phyloP scores from a whole-genome alignment of 129 eudicot species.

The Escallonia herrerae region DNA sequence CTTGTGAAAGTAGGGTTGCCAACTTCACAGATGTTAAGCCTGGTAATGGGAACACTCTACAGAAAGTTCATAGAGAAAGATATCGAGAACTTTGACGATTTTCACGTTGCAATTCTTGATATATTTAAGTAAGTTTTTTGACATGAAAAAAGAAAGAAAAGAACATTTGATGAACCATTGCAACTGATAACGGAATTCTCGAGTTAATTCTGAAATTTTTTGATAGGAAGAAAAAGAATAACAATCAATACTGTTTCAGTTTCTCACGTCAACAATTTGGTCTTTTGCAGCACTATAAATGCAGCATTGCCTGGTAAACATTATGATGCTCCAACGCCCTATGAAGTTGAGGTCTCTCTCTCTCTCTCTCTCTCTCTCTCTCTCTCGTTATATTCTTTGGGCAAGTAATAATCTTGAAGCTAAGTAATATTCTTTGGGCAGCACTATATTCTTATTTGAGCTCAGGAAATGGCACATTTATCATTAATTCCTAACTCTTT shows the following conservation, averaged over 20 bases:
- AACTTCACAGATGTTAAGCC: constrained; percentile 53
- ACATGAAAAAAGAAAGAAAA: neutral
- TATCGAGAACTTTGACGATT: constrained; percentile 52
- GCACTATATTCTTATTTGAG: too few species aligned
- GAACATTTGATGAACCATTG: too few species aligned
- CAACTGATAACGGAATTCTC: too few species aligned
- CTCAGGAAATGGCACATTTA: too few species aligned
- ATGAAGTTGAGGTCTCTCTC: constrained; percentile 55
- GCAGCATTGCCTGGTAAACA: constrained; percentile 94
- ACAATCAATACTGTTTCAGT: neutral
- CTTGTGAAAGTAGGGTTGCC: constrained; percentile 49
- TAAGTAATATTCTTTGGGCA: too few species aligned
- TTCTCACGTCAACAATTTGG: neutral
- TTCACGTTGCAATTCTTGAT: constrained; percentile 73
- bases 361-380: constrained; percentile 9
- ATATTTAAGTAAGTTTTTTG: constrained; percentile 51
- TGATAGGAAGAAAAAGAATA: too few species aligned
- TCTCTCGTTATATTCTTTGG: too few species aligned
- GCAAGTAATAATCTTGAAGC: too few species aligned
- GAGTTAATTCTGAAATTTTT: too few species aligned
- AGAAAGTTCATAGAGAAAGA: constrained; percentile 66
- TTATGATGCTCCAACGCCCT: constrained; percentile 63
- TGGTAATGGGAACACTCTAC: constrained; percentile 71
- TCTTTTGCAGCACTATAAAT: constrained; percentile 60
- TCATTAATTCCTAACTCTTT: too few species aligned